Percentiles rank a stretch among this genome's conserved stretches.
Conservation (phyloP, 2,329 filamentous ascomycete species). For the Talaromyces sp. region DNA sequence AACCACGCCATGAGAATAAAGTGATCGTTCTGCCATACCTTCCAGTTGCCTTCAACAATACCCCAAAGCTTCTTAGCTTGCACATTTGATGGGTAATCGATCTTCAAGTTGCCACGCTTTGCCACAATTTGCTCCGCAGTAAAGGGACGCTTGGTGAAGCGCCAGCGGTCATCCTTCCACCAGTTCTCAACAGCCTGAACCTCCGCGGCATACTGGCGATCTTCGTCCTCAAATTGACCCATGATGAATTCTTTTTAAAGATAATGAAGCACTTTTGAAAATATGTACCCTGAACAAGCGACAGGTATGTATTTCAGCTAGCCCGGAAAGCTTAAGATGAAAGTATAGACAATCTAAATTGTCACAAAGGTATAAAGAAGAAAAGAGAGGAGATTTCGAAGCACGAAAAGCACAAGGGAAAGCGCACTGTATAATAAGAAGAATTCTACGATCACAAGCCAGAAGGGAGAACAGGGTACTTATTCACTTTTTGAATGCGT, state of each 20-base stretch:
- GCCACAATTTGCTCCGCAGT: slow-evolving; percentile 96
- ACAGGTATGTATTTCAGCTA: slow-evolving; percentile 16
- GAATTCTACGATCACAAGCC: slow-evolving; percentile 31
- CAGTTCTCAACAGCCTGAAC: slow-evolving; percentile 87
- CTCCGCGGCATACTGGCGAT: slow-evolving; percentile 76
- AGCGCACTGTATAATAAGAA: background rate
- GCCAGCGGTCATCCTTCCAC: slow-evolving; percentile 93
- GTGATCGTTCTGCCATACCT: slow-evolving; percentile 55
- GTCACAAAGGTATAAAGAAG: slow-evolving; percentile 2
- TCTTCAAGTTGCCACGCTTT: slow-evolving; percentile 87
- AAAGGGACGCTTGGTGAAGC: slow-evolving; percentile 87
- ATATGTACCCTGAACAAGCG: background rate
- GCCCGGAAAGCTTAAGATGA: slow-evolving; percentile 6
- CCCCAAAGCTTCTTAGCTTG: slow-evolving; percentile 94
- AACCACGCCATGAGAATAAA: background rate
- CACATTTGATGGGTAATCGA: slow-evolving; percentile 86
- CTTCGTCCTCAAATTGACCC: slow-evolving; percentile 63
- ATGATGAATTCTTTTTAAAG: slow-evolving; percentile 33
- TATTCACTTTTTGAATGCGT: slow-evolving; percentile 33
- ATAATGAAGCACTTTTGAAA: slow-evolving; percentile 5
- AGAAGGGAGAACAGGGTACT: slow-evolving; percentile 32
- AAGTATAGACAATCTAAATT: slow-evolving; percentile 8
- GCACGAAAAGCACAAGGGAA: background rate
- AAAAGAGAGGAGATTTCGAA: slow-evolving; percentile 5
- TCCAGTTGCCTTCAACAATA: slow-evolving; percentile 82